Evolutionary conservation across 78 protist species (phyloP).

Genomic region (Andalucia godoyi): DNA sequence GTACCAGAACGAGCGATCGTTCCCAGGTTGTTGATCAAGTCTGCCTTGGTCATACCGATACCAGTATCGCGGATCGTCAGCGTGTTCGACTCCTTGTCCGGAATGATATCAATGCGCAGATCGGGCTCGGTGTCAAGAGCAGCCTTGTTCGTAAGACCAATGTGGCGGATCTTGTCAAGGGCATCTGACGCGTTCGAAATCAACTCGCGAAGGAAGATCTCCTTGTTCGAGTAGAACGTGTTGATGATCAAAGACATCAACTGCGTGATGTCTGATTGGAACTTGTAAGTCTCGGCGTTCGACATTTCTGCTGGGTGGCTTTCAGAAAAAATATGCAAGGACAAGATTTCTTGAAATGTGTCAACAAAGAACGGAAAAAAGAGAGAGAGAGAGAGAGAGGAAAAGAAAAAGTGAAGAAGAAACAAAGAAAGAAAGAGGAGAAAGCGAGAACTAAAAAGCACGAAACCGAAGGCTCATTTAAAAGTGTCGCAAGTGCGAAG

Average conservation of each 20-base stretch:
- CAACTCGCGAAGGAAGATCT: slow-evolving; percentile 96
- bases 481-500: too few species aligned
- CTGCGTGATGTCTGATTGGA: slow-evolving; percentile 90
- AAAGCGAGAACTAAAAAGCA: too few species aligned
- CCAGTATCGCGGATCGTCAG: slow-evolving; percentile 94
- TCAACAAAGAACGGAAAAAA: too few species aligned
- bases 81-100: slow-evolving; percentile 82
- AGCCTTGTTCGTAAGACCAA: slow-evolving; percentile 81
- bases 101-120: slow-evolving; percentile 80
- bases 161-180: slow-evolving; percentile 88
- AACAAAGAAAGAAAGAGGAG: too few species aligned
- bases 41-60: slow-evolving; percentile 99
- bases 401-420: too few species aligned
- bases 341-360: too few species aligned
- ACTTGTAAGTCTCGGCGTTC: slow-evolving; percentile 20
- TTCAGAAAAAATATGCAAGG: too few species aligned
- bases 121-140: slow-evolving; percentile 77
- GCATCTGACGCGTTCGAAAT: slow-evolving; percentile 97
- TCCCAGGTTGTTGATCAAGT: slow-evolving; percentile 96
- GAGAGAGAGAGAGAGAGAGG: too few species aligned
- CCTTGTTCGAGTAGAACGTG: slow-evolving; percentile 98
- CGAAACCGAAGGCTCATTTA: too few species aligned
- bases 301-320: background rate
- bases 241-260: slow-evolving; percentile 94
- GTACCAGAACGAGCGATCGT: slow-evolving; percentile 99